Evolutionary conservation across 352 stramenopile genomes (phyloP), one percentile per base, ranked within the genome.

Genomic region (Phytophthora lateralis): DNA sequence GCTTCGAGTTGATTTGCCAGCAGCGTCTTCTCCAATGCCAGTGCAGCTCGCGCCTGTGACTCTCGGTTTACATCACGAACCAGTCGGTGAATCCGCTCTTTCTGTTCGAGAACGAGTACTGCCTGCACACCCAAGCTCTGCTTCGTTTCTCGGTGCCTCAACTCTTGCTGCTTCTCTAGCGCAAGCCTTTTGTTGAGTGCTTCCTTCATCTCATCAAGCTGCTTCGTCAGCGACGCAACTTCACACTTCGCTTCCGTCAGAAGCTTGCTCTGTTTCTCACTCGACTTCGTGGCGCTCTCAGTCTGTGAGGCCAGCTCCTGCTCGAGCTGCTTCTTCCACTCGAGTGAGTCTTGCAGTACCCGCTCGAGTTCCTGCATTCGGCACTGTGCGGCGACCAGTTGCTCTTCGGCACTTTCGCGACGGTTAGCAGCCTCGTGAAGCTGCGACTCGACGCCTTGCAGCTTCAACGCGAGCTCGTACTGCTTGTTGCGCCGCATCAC

Each of bases 401-500:
- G 67, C 47, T 93, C 82, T 1, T 60, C 56, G 10, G 70, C 60
- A 9, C n/a, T 67, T 58, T 91, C 82, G 4, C 60, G 44, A 6
- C 56, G 48, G 35, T 82, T 74, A 7, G 60, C 61, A 0, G 71
- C 55, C 2, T 71, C 60, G 26, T 91, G 84, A 2, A 90, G 47
- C 18, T 67, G 69, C 20, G 72, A 72, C 32, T 93, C 78, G 0
- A 73, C 68, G 8, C 87, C 75, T 54, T 91, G 85, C 10, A 93
- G 60, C 37, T 82, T 75, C 9, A 90, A 58, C 20, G 82, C 87
- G 14, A 93, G 73, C n/a, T 93, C 85, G 52, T 91, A 93, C 43
- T 93, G 82, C 39, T 88, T 90, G 48, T 84, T 91, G 12, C 85
- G 75, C 1, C 85, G 71, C 73, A 88, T 78, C 0, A 91, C 76